A percentile compares a stretch with the other conserved stretches of the same genome.
These are phyloP conservation scores for Fraxinus nigra DNA, from an alignment of 305 asterid species.

Conservation along the genomic window DNA sequence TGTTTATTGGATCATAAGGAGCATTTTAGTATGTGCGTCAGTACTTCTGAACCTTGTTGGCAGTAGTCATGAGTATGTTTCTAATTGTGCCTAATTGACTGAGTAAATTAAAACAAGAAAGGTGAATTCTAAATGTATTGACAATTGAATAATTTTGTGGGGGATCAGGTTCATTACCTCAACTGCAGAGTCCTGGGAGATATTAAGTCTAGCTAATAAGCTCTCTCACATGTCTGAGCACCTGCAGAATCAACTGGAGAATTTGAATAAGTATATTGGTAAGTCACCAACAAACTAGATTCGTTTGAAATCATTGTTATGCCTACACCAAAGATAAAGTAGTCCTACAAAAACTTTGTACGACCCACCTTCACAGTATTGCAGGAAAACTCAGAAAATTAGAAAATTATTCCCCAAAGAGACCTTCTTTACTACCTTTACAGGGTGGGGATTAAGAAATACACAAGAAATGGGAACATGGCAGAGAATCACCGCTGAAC, in stretches of 20 bases:
- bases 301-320: background rate
- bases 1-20: slow-evolving; percentile 54
- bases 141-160: background rate
- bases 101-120: background rate
- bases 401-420: background rate
- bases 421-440: background rate
- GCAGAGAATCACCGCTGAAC: background rate
- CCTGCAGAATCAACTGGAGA: background rate
- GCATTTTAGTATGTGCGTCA: slow-evolving; percentile 16
- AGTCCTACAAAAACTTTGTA: background rate
- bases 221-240: slow-evolving; percentile 59
- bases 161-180: slow-evolving; percentile 50
- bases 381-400: background rate
- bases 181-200: slow-evolving; percentile 75
- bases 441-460: background rate
- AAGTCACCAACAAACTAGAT: slow-evolving; percentile 5
- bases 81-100: background rate
- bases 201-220: slow-evolving; percentile 64
- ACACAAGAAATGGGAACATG: background rate
- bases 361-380: background rate
- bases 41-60: slow-evolving; percentile 31
- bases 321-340: background rate
- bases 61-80: slow-evolving; percentile 72
- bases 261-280: slow-evolving; percentile 39
- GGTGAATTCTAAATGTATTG: background rate